Base-by-base conservation (phyloP, 2,329 filamentous ascomycete species). In the Nigrospora sphaerica region DNA sequence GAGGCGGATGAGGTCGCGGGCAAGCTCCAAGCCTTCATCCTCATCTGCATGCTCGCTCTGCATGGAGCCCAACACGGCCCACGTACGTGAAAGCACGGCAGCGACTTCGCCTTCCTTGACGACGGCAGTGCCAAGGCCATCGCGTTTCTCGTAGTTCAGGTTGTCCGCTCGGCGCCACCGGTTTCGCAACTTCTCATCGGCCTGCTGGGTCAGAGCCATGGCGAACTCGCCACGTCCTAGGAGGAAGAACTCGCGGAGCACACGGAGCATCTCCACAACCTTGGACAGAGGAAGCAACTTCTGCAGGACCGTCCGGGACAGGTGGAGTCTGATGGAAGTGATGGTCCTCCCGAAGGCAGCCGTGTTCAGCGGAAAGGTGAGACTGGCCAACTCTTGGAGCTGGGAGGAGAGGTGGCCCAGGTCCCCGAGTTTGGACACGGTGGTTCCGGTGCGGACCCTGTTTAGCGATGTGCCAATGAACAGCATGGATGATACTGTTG, bases 391-490 rank as follows among this genome's bases (percentile, higher is more conserved):
- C 56, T 84, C 75, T 42, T 75, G 71, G 10, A 93, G 74, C 59
- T 93, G 87, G 1, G 78, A 74, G 1, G 85, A 79, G 1, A 88
- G 68, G 42, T 88, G 75, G 17, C 79, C 73, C 5, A 82, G 67
- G 31, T 81, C 79, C 32, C 69, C 66, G 17, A 72, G 53, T 44
- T 69, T 62, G 49, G 73, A 69, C 11, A 69, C 60, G 40, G 65
- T 71, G 46, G 71, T 71, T 54, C 72, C 74, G 14, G 78, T 74
- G 42, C 86, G 78, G 46, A 95, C 85, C 54, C 95, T 88, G 55
- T 95, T 89, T 40, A 97, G 71, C 0, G 90, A 95, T 53, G 86
- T 87, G 12, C 93, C 93, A 51, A 96, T 85, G 59, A 96, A 96
- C 6, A 96, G 71, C 62, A 97, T 88, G 0, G 91, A 95, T 4